These are phyloP conservation scores for Lasiosphaeriaceae sp. DNA, from an alignment of 495 filamentous ascomycete species.

Conservation along the genomic window DNA sequence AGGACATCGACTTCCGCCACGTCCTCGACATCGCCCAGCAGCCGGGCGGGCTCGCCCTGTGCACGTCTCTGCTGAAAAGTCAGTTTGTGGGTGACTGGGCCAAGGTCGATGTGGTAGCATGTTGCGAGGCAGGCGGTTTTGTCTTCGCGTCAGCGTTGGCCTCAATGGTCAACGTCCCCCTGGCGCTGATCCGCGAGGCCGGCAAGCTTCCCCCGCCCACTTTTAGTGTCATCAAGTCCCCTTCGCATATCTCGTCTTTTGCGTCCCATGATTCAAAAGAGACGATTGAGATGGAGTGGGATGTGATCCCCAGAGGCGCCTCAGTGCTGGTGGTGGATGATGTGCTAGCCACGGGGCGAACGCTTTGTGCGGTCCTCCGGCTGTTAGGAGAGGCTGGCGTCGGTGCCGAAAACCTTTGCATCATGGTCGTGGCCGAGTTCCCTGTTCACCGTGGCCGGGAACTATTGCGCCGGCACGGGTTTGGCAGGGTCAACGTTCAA, in stretches of 20 bases:
- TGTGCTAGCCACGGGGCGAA: slow-evolving; percentile 58
- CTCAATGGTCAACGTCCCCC: slow-evolving; percentile 38
- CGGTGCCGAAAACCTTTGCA: slow-evolving; percentile 36
- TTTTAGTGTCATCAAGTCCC: slow-evolving; percentile 44
- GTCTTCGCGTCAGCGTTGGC: slow-evolving; percentile 55
- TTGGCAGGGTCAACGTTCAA: slow-evolving; percentile 53
- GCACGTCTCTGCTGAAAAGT: slow-evolving; percentile 48
- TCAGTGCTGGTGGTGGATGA: slow-evolving; percentile 61
- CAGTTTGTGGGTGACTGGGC: slow-evolving; percentile 50
- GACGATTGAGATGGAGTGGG: slow-evolving; percentile 50
- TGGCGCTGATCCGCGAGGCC: slow-evolving; percentile 54
- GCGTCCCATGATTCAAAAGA: slow-evolving; percentile 29
- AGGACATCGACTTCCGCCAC: slow-evolving; percentile 53
- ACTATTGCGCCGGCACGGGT: slow-evolving; percentile 48
- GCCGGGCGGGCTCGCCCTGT: slow-evolving; percentile 50
- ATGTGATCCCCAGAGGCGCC: slow-evolving; percentile 39
- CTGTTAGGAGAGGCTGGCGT: slow-evolving; percentile 48
- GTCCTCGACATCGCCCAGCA: slow-evolving; percentile 57
- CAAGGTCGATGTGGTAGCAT: slow-evolving; percentile 42
- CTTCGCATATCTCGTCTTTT: slow-evolving; percentile 56
- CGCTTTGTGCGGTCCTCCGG: slow-evolving; percentile 55
- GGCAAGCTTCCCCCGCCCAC: slow-evolving; percentile 59
- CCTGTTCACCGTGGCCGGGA: slow-evolving; percentile 55
- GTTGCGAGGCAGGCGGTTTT: slow-evolving; percentile 58
- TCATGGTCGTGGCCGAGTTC: slow-evolving; percentile 62